These are phyloP conservation scores for Podila epicladia DNA, from an alignment of 192 early-diverging fungal species.

Conservation along the genomic window DNA sequence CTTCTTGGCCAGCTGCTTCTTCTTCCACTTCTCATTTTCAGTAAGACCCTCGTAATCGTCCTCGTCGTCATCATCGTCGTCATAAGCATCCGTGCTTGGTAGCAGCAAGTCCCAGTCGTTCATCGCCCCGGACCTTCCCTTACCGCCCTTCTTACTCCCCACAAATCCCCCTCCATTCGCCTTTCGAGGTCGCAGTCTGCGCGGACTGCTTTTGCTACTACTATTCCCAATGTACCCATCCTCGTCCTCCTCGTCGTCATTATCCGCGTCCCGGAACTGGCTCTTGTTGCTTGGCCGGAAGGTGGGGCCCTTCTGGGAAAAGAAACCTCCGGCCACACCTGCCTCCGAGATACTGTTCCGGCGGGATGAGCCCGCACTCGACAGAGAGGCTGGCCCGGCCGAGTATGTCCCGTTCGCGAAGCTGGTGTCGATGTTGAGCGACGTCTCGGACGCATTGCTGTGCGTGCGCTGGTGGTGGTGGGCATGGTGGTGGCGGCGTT, in stretches of 20 bases:
- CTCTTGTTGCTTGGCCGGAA: background rate
- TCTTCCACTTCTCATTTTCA: slow-evolving; percentile 24
- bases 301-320: slow-evolving; percentile 5
- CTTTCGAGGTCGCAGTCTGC: background rate
- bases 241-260: slow-evolving; percentile 5
- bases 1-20: background rate
- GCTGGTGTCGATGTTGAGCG: slow-evolving; percentile 25
- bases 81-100: slow-evolving; percentile 13
- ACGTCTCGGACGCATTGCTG: slow-evolving; percentile 36
- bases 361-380: slow-evolving; percentile 23
- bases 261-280: background rate
- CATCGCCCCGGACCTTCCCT: background rate
- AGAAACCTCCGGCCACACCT: slow-evolving; percentile 1
- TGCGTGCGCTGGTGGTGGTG: slow-evolving; percentile 17
- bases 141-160: background rate
- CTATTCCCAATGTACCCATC: slow-evolving; percentile 7
- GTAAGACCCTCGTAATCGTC: slow-evolving; percentile 6
- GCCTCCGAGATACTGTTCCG: slow-evolving; percentile 26
- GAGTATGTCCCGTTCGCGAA: background rate
- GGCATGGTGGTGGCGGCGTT: slow-evolving; percentile 5
- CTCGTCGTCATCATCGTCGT: slow-evolving; percentile 8
- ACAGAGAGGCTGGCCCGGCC: slow-evolving; percentile 12
- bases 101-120: slow-evolving; percentile 25
- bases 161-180: background rate
- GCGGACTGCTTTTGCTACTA: slow-evolving; percentile 12